Conservation (phyloP, 106 monocot species). For the Platanthera guangdongensis region DNA sequence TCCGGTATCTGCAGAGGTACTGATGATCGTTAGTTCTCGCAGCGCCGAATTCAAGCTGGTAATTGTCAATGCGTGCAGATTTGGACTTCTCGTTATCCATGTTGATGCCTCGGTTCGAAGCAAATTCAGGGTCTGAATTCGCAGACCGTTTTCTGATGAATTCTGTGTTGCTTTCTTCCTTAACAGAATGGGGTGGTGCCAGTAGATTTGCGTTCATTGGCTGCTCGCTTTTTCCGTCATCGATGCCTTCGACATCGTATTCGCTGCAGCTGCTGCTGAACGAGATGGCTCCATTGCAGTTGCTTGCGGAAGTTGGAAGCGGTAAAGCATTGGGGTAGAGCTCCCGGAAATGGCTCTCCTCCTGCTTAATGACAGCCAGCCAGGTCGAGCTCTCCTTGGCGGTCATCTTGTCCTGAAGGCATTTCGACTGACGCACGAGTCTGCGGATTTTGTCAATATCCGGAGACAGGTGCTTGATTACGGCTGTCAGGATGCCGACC, state of each 20-base stretch:
- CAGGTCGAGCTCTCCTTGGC: slow-evolving; percentile 23
- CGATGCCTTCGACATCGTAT: slow-evolving; percentile 44
- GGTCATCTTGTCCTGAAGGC: slow-evolving; percentile 27
- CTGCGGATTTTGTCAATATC: slow-evolving; percentile 25
- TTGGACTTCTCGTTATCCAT: slow-evolving; percentile 28
- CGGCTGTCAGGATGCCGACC: slow-evolving; percentile 18
- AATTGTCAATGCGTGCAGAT: slow-evolving; percentile 18
- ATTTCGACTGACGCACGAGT: slow-evolving; percentile 25
- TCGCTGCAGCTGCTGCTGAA: slow-evolving; percentile 33
- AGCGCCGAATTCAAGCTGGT: slow-evolving; percentile 18
- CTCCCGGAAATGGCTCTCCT: slow-evolving; percentile 30
- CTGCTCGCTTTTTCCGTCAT: slow-evolving; percentile 9
- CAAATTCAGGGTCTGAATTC: slow-evolving; percentile 9
- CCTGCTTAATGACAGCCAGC: slow-evolving; percentile 30
- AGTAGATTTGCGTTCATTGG: slow-evolving; percentile 9
- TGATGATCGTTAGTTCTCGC: slow-evolving; percentile 31
- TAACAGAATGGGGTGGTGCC: slow-evolving; percentile 4
- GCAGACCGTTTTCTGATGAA: slow-evolving; percentile 41
- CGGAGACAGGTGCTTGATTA: slow-evolving; percentile 24
- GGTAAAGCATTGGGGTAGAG: slow-evolving; percentile 30
- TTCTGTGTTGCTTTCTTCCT: slow-evolving; percentile 22
- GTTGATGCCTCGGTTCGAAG: slow-evolving; percentile 18
- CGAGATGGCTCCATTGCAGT: slow-evolving; percentile 17
- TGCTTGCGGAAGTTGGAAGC: slow-evolving; percentile 4
- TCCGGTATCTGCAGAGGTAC: slow-evolving; percentile 25